These are phyloP conservation scores for Andrographis paniculata DNA, from an alignment of 305 asterid species.

Conservation along the genomic window DNA sequence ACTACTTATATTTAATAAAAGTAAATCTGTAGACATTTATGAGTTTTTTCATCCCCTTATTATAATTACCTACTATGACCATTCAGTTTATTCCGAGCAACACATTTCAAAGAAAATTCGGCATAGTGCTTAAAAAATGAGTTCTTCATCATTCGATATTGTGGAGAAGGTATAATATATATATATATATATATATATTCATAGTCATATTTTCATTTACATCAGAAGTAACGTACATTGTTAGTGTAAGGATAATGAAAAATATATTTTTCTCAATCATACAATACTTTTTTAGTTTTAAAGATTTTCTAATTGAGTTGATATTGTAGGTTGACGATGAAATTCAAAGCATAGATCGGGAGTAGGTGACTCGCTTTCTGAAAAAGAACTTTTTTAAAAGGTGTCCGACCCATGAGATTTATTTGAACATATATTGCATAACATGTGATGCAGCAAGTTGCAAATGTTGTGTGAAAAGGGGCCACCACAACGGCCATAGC, in stretches of 20 bases:
- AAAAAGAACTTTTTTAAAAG: slow-evolving; percentile 22
- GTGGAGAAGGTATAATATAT: background rate
- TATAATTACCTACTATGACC: too few relatives aligned
- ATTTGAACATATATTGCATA: slow-evolving; percentile 31
- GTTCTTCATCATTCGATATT: background rate
- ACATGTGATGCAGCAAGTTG: slow-evolving; percentile 28
- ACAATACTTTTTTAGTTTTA: too few relatives aligned
- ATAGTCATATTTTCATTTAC: too few relatives aligned
- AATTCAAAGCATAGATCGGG: background rate
- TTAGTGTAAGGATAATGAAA: too few relatives aligned
- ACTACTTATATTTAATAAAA: too few relatives aligned
- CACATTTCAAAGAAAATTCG: too few relatives aligned
- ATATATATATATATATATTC: background rate
- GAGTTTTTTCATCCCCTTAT: too few relatives aligned
- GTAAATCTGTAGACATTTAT: too few relatives aligned
- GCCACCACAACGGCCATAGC: slow-evolving; percentile 21
- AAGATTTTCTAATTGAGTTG: too few relatives aligned
- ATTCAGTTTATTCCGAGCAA: too few relatives aligned
- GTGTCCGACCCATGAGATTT: slow-evolving; percentile 21
- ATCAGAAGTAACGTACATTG: too few relatives aligned
- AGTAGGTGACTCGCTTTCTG: background rate
- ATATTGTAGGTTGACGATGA: background rate
- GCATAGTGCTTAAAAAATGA: background rate
- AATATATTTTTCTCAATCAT: too few relatives aligned
- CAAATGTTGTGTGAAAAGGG: slow-evolving; percentile 20